Conservation (phyloP, 768 basidiomycete genomes). For the Mrakia frigida region DNA sequence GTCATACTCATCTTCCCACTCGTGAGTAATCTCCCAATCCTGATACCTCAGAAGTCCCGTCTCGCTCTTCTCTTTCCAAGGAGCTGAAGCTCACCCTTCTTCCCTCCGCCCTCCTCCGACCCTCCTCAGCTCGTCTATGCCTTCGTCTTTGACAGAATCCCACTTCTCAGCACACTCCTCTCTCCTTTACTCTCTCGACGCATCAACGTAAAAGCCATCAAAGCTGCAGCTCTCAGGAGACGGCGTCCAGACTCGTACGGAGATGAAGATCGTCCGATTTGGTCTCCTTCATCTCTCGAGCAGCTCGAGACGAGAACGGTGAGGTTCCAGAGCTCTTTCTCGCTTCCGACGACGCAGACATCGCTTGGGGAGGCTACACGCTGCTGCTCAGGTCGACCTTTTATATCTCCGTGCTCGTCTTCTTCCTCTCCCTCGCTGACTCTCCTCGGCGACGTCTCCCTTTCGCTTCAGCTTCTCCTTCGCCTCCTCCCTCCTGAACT, state of each 20-base stretch:
- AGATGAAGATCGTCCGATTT: not conserved
- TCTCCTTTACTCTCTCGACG: not conserved
- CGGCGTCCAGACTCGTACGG: not conserved
- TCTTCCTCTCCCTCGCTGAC: not conserved
- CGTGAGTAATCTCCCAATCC: not conserved
- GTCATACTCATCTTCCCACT: not conserved
- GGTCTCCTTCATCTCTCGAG: not conserved
- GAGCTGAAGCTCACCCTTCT: not conserved
- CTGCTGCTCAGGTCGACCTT: not conserved
- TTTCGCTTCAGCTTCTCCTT: constrained; percentile 4
- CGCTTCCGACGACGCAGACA: no score
- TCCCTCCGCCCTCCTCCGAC: not conserved
- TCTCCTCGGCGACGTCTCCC: not conserved
- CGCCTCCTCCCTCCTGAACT: constrained; percentile 17
- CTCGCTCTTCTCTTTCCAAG: not conserved
- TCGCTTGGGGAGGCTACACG: no score
- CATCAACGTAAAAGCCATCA: not conserved
- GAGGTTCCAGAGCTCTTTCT: not conserved
- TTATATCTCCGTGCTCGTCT: not conserved
- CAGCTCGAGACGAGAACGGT: not conserved
- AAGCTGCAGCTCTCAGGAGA: not conserved
- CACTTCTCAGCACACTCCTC: not conserved
- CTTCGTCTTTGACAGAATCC: not conserved
- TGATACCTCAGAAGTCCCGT: not conserved
- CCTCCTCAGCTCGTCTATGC: not conserved